Conservation (phyloP, 1,284 basidiomycete genomes). For the Paramarasmius palmivorus region DNA sequence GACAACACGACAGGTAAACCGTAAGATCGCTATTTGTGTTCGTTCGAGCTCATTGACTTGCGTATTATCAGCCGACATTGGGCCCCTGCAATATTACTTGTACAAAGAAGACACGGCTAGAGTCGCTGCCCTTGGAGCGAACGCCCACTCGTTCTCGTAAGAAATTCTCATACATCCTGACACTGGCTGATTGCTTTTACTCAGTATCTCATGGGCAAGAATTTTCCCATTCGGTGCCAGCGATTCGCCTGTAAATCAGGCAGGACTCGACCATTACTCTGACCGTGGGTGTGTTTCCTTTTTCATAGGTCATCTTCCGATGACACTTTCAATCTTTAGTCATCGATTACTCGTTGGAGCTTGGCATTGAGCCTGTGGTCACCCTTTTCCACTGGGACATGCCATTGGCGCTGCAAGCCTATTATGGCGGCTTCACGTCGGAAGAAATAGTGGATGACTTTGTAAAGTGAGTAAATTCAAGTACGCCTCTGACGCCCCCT, state of each 20-base stretch:
- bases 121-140: conserved; percentile 46
- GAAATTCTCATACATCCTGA: conserved; percentile 14
- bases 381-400: conserved; percentile 53
- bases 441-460: conserved; percentile 46
- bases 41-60: neutral
- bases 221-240: conserved; percentile 49
- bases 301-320: neutral
- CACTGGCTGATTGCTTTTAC: neutral
- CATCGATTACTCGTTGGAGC: conserved; percentile 42
- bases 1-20: conserved; percentile 42
- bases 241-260: conserved; percentile 46
- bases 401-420: conserved; percentile 43
- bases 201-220: conserved; percentile 47
- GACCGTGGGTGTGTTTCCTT: conserved; percentile 31
- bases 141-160: conserved; percentile 51
- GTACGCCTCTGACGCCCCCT: no score
- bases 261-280: conserved; percentile 45
- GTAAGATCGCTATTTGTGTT: neutral
- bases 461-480: conserved; percentile 33
- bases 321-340: conserved; percentile 27
- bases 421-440: conserved; percentile 48
- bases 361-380: conserved; percentile 44
- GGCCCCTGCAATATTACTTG: conserved; percentile 46
- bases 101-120: conserved; percentile 50
- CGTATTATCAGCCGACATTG: conserved; percentile 37